Conservation (phyloP, 2,329 filamentous ascomycete genomes). For the Neophaeococcomyces mojaviensis region DNA sequence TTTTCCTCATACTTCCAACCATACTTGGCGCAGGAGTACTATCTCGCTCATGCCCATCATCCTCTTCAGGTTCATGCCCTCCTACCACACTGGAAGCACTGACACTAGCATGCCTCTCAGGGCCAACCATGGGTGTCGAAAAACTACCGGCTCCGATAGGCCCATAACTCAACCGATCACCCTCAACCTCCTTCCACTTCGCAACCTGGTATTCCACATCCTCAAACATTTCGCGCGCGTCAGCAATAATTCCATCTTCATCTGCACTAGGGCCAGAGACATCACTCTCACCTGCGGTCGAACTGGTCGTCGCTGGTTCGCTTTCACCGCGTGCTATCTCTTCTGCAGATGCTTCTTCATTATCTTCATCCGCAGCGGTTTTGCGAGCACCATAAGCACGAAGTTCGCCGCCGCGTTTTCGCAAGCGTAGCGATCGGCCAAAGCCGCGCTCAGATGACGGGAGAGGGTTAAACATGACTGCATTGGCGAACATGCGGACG, state of each 20-base stretch:
- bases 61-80: slow-evolving; percentile 3
- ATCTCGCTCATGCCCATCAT: not conserved
- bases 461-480: slow-evolving; percentile 96
- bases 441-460: slow-evolving; percentile 56
- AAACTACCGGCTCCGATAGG: not conserved
- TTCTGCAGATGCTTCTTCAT: slow-evolving; percentile 32
- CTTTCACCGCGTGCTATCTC: slow-evolving; percentile 31
- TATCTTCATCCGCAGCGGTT: slow-evolving; percentile 25
- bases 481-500: slow-evolving; percentile 95
- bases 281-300: slow-evolving; percentile 33
- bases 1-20: slow-evolving; percentile 18
- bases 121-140: slow-evolving; percentile 4
- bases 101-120: slow-evolving; percentile 17
- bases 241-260: slow-evolving; percentile 79
- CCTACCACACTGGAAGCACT: slow-evolving; percentile 15
- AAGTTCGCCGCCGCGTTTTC: slow-evolving; percentile 28
- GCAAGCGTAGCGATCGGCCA: slow-evolving; percentile 49
- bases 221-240: slow-evolving; percentile 81
- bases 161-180: slow-evolving; percentile 25
- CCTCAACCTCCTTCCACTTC: slow-evolving; percentile 67
- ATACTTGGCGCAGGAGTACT: slow-evolving; percentile 7
- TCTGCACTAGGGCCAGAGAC: slow-evolving; percentile 57
- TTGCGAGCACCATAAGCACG: not conserved
- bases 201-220: slow-evolving; percentile 74
- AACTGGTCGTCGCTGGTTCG: slow-evolving; percentile 6